phyloP scores from a whole-genome alignment of 148 eudicot species.

The Camellia japonica region DNA sequence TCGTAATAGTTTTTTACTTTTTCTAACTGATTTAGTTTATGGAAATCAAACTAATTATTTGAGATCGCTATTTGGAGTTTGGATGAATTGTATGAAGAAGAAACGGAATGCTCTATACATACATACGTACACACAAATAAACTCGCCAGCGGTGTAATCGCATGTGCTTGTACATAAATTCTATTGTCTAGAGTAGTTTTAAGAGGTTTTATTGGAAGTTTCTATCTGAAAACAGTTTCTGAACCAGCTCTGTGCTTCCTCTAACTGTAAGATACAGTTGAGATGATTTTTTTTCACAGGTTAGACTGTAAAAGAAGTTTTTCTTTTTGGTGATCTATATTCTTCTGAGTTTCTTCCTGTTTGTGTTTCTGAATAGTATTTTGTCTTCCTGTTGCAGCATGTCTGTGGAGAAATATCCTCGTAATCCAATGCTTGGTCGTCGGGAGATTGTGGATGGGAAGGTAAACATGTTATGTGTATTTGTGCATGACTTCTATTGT shows the following conservation, averaged over 20 bases:
- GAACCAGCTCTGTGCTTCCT: constrained; percentile 5
- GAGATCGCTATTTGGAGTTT: neutral
- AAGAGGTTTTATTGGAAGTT: constrained; percentile 1
- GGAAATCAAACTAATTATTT: neutral
- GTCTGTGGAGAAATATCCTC: constrained; percentile 63
- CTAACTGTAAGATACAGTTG: neutral
- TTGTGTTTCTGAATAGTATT: neutral
- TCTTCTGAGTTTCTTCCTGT: neutral
- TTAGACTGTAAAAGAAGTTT: neutral
- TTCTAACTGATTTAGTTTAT: neutral
- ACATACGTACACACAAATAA: neutral
- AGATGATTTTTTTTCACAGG: neutral
- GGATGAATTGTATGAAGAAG: neutral
- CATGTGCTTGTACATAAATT: neutral
- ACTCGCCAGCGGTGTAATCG: neutral
- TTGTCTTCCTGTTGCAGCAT: constrained; percentile 43
- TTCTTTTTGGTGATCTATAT: neutral
- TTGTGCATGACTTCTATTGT: neutral
- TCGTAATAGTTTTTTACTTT: neutral
- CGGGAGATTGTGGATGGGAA: constrained; percentile 68
- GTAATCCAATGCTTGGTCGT: constrained; percentile 67
- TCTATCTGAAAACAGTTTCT: neutral
- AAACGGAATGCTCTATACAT: neutral
- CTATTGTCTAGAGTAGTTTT: neutral
- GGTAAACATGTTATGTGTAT: constrained; percentile 39